Evolutionary conservation across 2,329 filamentous ascomycete species (phyloP).

Genomic region (Aspergillus sp.): DNA sequence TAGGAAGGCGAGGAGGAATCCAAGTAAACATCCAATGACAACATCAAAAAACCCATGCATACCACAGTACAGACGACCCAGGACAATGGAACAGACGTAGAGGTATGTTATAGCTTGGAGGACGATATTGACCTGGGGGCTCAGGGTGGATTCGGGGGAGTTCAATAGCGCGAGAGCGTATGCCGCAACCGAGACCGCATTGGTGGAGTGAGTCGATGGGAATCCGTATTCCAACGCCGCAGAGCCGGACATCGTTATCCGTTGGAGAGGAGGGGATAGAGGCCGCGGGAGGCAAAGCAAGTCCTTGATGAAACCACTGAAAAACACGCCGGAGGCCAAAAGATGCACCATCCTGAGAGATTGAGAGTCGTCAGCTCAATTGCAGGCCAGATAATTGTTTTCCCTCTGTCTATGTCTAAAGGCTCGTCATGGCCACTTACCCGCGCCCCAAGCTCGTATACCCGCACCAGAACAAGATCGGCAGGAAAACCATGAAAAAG

Average conservation of each 20-base stretch:
- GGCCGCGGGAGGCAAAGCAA: constrained; percentile 89
- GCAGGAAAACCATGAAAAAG: constrained; percentile 95
- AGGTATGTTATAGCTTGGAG: constrained; percentile 74
- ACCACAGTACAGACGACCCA: constrained; percentile 92
- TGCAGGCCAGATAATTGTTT: neutral
- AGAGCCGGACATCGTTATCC: constrained; percentile 97
- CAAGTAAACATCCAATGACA: constrained; percentile 74
- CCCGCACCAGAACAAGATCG: constrained; percentile 96
- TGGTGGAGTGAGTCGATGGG: constrained; percentile 94
- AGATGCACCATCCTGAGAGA: constrained; percentile 62
- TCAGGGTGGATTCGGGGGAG: constrained; percentile 64
- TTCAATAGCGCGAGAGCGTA: constrained; percentile 75
- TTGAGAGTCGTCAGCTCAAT: constrained; percentile 16
- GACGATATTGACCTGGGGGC: constrained; percentile 59
- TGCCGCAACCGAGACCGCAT: constrained; percentile 89
- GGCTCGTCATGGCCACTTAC: constrained; percentile 55
- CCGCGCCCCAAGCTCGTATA: constrained; percentile 81
- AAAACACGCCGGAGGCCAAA: constrained; percentile 76
- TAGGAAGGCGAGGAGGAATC: constrained; percentile 62
- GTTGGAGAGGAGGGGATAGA: constrained; percentile 83
- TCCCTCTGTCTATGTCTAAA: neutral
- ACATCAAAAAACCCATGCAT: constrained; percentile 99
- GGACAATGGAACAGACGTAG: constrained; percentile 84
- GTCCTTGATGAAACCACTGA: constrained; percentile 93
- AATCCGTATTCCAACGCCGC: constrained; percentile 96